Conservation (phyloP, 306 rosid species). For the Pyrus bretschneideri region DNA sequence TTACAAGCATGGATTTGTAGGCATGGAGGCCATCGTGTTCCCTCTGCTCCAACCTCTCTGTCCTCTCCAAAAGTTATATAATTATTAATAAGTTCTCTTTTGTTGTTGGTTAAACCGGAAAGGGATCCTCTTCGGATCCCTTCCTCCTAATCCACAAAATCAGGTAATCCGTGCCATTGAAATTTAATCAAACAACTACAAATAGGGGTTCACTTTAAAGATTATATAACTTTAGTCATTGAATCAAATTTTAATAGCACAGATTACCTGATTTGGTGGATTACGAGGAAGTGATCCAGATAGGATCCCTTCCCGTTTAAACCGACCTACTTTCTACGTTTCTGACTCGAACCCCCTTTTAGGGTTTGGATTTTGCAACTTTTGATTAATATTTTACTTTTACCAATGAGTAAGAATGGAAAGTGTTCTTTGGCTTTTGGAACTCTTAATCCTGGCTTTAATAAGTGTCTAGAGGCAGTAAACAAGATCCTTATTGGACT, state of each 20-base stretch:
- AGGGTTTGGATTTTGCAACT: slow-evolving; percentile 14
- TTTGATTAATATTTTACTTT: not conserved
- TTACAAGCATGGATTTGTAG: slow-evolving; percentile 40
- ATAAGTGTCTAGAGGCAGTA: not conserved
- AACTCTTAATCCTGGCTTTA: slow-evolving; percentile 24
- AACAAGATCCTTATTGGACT: slow-evolving; percentile 29
- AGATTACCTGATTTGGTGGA: no score
- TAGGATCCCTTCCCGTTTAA: no score
- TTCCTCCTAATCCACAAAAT: no score
- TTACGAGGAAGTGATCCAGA: no score
- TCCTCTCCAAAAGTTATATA: slow-evolving; percentile 32
- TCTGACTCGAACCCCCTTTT: slow-evolving; percentile 9
- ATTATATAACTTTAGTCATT: no score
- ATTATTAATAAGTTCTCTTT: not conserved
- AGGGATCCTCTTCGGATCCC: no score
- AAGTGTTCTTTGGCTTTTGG: slow-evolving; percentile 29
- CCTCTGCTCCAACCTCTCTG: slow-evolving; percentile 61
- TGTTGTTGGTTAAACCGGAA: not conserved
- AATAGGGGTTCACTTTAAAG: no score
- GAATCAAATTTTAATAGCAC: no score
- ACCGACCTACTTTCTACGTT: slow-evolving; percentile 13
- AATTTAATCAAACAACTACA: no score
- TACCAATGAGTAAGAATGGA: slow-evolving; percentile 14
- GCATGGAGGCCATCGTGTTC: slow-evolving; percentile 72
- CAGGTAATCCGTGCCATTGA: no score